Conservation (phyloP, 2,329 filamentous ascomycete genomes). For the Dactylellina haptotyla region DNA sequence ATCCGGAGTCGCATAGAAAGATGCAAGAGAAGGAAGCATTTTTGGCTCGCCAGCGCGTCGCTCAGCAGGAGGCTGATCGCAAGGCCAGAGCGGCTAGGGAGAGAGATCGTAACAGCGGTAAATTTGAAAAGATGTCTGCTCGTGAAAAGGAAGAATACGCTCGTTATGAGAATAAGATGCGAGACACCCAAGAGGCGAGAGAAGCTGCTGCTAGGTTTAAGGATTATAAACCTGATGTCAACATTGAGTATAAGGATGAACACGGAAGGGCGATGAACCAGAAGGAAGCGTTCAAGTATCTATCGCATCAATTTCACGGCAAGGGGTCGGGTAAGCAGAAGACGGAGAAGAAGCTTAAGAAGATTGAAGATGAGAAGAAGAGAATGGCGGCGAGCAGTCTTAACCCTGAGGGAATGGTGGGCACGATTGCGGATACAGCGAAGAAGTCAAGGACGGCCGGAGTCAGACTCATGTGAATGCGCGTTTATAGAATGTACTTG, state of each 20-base stretch:
- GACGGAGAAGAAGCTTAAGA: slow-evolving; percentile 96
- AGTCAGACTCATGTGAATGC: slow-evolving; percentile 57
- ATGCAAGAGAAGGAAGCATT: slow-evolving; percentile 76
- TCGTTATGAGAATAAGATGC: slow-evolving; percentile 84
- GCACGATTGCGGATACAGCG: slow-evolving; percentile 55
- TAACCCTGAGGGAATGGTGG: slow-evolving; percentile 56
- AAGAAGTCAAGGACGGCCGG: slow-evolving; percentile 58
- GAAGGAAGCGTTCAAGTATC: slow-evolving; percentile 97
- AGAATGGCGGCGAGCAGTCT: slow-evolving; percentile 66
- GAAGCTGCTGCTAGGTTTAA: slow-evolving; percentile 85
- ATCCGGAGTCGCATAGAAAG: slow-evolving; percentile 69
- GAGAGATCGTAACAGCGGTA: slow-evolving; percentile 82
- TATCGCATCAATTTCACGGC: slow-evolving; percentile 97
- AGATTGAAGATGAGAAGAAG: slow-evolving; percentile 94
- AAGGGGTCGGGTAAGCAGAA: slow-evolving; percentile 98
- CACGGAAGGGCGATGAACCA: slow-evolving; percentile 83
- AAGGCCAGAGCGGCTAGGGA: slow-evolving; percentile 84
- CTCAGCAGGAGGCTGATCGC: slow-evolving; percentile 81
- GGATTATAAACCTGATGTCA: slow-evolving; percentile 88
- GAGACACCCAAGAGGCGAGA: slow-evolving; percentile 84
- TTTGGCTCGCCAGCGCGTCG: slow-evolving; percentile 78
- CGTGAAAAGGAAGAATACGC: slow-evolving; percentile 80
- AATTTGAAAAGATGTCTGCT: slow-evolving; percentile 87
- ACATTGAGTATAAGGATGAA: slow-evolving; percentile 91
- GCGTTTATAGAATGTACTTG: neutral